Evolutionary conservation across 2,329 filamentous ascomycete genomes (phyloP), one percentile per base, ranked within the genome.

Genomic region (Magnaporthiopsis rhizophila): DNA sequence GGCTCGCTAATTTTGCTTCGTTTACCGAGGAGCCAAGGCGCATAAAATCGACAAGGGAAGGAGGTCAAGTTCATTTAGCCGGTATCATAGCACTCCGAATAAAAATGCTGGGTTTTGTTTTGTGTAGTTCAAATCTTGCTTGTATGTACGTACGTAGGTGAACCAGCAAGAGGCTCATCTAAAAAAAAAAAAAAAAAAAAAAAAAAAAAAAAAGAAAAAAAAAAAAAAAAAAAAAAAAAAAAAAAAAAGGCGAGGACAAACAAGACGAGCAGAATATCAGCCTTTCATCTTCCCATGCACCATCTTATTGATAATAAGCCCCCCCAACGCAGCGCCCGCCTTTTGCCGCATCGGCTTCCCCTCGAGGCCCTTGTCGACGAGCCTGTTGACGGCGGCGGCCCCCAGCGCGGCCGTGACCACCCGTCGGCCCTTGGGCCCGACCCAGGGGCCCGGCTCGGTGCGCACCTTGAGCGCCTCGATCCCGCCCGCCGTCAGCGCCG

Each of bases 361-460:
- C 36, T 63, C 30, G 4, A 28, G 50, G 24, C 63, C 59, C 26
- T 65, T 65, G 30, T 66, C 62, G 32, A 65, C 63, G 18, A 64
- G 58, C 18, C 65, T 65, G 61, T 72, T 70, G 30, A 72, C 69
- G 24, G 72, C 64, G 2, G 71, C 71, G 0, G 70, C 68, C 0
- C 70, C 69, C 13, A 72, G 66, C 15, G 71, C 70, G 0, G 70
- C 71, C 56, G 70, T 70, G 9, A 67, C 71, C 28, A 72, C 68
- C 9, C 68, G 69, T n/a, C 65, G 59, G 11, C 69, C 70, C 61
- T 71, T 71, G 61, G 66, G 62, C 34, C 69, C 64, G n/a, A 69
- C 24, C 71, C 70, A 71, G 8, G 63, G 61, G 28, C 69, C 69
- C 2, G 68, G 68, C 18, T 64, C 65, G 9, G 64, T 62, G 58